Evolutionary conservation across 352 stramenopile genomes (phyloP).

Genomic region (Phytophthora tentaculata): DNA sequence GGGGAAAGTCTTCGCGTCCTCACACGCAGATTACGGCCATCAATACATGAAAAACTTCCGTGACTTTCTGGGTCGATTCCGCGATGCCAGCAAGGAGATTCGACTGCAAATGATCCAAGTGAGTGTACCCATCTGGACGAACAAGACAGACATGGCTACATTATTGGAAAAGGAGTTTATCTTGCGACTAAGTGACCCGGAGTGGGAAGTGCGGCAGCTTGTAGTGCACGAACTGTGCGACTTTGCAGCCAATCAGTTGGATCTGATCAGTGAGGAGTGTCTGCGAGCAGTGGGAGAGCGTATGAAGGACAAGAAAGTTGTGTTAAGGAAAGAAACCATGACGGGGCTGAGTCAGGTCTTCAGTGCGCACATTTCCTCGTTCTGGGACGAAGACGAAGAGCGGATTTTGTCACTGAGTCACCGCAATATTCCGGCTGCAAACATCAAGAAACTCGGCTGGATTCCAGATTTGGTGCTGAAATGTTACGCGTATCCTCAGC

Average conservation of each 20-base stretch:
- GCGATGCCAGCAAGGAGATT: slow-evolving; percentile 88
- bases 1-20: slow-evolving; percentile 81
- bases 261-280: slow-evolving; percentile 69
- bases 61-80: slow-evolving; percentile 87
- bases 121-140: slow-evolving; percentile 72
- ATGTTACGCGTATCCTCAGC: slow-evolving; percentile 84
- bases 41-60: slow-evolving; percentile 87
- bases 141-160: slow-evolving; percentile 62
- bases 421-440: slow-evolving; percentile 39
- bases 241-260: slow-evolving; percentile 72
- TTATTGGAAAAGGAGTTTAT: slow-evolving; percentile 82
- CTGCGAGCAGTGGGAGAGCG: slow-evolving; percentile 80
- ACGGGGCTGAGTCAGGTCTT: slow-evolving; percentile 88
- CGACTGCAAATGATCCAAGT: slow-evolving; percentile 85
- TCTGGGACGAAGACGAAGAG: slow-evolving; percentile 45
- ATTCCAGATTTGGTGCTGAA: slow-evolving; percentile 87
- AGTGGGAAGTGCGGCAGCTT: slow-evolving; percentile 84
- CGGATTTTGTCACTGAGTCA: slow-evolving; percentile 30
- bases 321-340: slow-evolving; percentile 87
- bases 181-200: slow-evolving; percentile 69
- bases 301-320: slow-evolving; percentile 90
- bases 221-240: slow-evolving; percentile 87
- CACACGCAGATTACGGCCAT: slow-evolving; percentile 71
- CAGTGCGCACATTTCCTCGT: slow-evolving; percentile 65
- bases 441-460: slow-evolving; percentile 80